Evolutionary conservation across 2,329 filamentous ascomycete genomes (phyloP).

Genomic region (Hymenoscyphus linearis): DNA sequence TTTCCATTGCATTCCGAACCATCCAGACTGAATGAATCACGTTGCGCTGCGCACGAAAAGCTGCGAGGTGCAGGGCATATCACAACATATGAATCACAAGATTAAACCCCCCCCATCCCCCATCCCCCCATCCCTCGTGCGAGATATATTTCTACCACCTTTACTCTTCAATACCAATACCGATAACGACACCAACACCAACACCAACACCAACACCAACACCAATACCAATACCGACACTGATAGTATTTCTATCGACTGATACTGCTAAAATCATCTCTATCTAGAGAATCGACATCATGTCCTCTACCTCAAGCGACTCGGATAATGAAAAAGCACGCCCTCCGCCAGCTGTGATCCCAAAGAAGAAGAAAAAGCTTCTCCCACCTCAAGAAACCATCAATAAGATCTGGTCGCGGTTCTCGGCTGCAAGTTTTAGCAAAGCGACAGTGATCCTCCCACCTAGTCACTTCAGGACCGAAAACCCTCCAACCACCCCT

Average conservation of each 20-base stretch:
- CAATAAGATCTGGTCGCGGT: constrained; percentile 61
- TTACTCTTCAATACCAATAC: not conserved
- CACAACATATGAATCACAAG: not conserved
- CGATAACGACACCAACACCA: too few species aligned
- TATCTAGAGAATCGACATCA: constrained; percentile 7
- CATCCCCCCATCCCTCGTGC: not conserved
- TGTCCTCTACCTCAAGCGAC: constrained; percentile 20
- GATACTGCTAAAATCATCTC: not conserved
- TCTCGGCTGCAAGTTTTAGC: constrained; percentile 55
- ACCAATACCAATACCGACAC: too few species aligned
- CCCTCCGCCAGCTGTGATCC: constrained; percentile 27
- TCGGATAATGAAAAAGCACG: constrained; percentile 16
- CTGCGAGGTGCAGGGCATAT: not conserved
- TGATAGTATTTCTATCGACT: not conserved
- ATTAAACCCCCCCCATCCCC: too few species aligned
- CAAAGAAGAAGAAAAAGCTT: constrained; percentile 53
- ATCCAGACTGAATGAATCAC: not conserved
- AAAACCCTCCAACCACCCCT: constrained; percentile 27
- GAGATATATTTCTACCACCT: not conserved
- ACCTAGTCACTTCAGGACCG: constrained; percentile 8
- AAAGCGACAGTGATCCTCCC: constrained; percentile 62
- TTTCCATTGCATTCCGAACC: not conserved
- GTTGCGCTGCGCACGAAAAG: too few species aligned
- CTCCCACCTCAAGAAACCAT: constrained; percentile 60
- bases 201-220: too few species aligned